Base-by-base conservation (phyloP, 2,329 filamentous ascomycete species). In the Colletotrichum sp. region DNA sequence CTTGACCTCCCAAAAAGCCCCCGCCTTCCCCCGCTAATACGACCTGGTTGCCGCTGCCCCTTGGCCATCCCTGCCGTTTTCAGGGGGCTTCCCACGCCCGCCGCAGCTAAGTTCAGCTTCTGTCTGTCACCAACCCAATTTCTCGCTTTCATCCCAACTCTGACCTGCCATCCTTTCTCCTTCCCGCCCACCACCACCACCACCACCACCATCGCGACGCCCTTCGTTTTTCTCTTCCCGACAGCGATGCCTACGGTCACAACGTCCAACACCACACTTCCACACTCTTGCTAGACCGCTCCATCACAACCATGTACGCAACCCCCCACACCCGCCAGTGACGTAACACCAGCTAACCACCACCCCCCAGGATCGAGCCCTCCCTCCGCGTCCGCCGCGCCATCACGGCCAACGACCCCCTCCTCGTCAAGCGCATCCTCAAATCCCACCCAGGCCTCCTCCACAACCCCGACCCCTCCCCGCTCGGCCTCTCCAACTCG, bases 331-430 rank as follows among this genome's bases (percentile, higher is more conserved):
- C 4, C 13, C 39, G 34, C 2, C 59, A 57, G 49, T 65, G 49
- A 69, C 52, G 52, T 55, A 71, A 36, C 28, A 15, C 9, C 32
- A 44, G 71, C 66, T 74, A 21, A 71, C 59, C 18, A 15, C 30
- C 12, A 24, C 28, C 49, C 6, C 60, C 12, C 77, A 95, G 93
- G 94, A 95, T 96, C 86, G 93, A 95, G 78, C 91, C 95, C 74
- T 91, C 93, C 72, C 91, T 93, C 83, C 94, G 95, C 80, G 89
- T 98, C 60, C 94, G 95, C 79, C 93, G 95, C 80, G 95, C 96
- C 77, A 96, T 98, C 83, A 90, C 93, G 82, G 90, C 92, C 81
- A 93, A 94, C 84, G 94, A 96, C 84, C 85, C 87, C 69, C 87
- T 92, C 72, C 93, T 98, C 78, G 93, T 96, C 79, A 87, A 90